Base-by-base conservation (phyloP, 768 basidiomycete species). In the Hortiboletus campestris region DNA sequence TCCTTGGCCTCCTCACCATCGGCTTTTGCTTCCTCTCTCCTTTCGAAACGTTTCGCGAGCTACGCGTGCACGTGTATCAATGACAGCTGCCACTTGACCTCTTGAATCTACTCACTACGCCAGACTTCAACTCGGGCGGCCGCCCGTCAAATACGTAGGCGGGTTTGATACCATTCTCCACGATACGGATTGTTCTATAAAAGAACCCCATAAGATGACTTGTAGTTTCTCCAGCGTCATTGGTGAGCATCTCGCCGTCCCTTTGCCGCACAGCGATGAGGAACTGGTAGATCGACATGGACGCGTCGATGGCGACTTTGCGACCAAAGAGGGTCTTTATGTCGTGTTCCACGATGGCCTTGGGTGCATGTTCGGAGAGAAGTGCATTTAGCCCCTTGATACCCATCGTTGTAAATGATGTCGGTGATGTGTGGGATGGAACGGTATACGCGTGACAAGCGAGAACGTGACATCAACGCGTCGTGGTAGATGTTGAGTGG, bases 191-290 rank as follows among this genome's bases (percentile, higher is more conserved):
- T 0, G 97, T 99, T 38, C 95, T 83, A 67, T 98, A 98, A 76
- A 99, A 99, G 72, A 98, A 89, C 0, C 97, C 97, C 94, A 98
- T 98, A 12, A 99, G 78, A 74, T 99, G 96, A 75, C 94, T 95
- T 2, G 97, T 99, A 4, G 94, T 97, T 69, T 99, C 97, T 17
- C 97, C 97, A 0, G 88, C 85, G n/a, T 98, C 96, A 67, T 98
- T 98, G 64, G 89, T 96, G 62, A 99, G 82, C 80, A 95, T 83
- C 73, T 98, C 94, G 19, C 97, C 97, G 69, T 98, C 97, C 70
- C 85, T 88, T 73, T 96, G 94, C 31, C 97, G 82, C 12, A 98
- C 97, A 19, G 97, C 97, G 55, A 99, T 98, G 56, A 99, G 84
- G 73, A 99, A 99, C 69, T 96, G 94, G 79, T 94, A 96, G 49